Evolutionary conservation across 169 alveolate genomes (phyloP), one percentile per base, ranked within the genome.

Genomic region (Sarcocystis neurona): DNA sequence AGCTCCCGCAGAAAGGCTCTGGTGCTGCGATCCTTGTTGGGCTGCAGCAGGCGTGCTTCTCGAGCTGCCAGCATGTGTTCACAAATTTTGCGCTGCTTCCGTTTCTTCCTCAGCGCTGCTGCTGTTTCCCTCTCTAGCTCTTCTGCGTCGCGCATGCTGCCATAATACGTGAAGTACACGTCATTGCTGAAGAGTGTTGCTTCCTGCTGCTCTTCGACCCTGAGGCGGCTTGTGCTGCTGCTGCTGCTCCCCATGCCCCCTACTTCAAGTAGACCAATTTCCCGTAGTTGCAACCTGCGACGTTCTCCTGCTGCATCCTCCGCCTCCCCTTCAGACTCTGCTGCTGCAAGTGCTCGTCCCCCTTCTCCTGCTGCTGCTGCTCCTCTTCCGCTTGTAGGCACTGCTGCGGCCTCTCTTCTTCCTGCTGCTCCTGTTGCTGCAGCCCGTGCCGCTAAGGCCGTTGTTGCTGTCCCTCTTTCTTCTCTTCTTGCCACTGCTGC

Each of bases 51-150:
- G 15, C 75, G 10, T n/a, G 46, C 75, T 37, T 63, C 27, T 20
- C 2, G n/a, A n/a, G n/a, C n/a, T n/a, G n/a, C 75, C 44, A 63
- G 75, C 75, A 63, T 63, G 75, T 15, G 46, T 18, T 63, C 75
- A 15, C 27, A 63, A 41, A 30, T 37, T 43, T n/a, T 63, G 20
- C 75, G 34, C 75, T 30, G 10, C 43, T 1, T 2, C 75, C 32
- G 27, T n/a, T 63, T 63, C 43, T 43, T 15, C 6, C 43, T 10
- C 8, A 63, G 34, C 37, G 75, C 75, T 15, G 27, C 6, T 20
- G 10, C 75, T 1, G 75, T 43, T n/a, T 10, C n/a, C 75, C 6
- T 43, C 6, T 15, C 6, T 8, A 63, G 75, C 20, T 43, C 10
- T 2, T 63, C 75, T 37, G 27, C 75, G 75, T 63, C 75, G 46